phyloP scores from a whole-genome alignment of 352 stramenopile species.

The Peronosclerospora sorghi region DNA sequence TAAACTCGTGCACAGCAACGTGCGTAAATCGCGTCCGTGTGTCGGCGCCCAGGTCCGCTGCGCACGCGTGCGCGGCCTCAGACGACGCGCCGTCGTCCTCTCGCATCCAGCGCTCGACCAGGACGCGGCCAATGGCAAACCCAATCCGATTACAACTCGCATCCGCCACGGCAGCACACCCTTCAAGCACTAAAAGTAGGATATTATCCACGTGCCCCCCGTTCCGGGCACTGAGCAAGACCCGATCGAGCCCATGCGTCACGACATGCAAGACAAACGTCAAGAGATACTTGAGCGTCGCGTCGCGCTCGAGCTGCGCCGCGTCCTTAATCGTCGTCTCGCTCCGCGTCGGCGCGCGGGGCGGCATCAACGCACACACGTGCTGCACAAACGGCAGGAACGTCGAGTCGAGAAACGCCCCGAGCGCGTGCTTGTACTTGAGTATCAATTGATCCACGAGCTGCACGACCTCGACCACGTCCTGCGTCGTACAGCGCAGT shows the following conservation, averaged over 20 bases:
- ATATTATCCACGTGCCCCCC: constrained; percentile 51
- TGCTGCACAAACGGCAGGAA: constrained; percentile 65
- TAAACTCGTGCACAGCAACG: constrained; percentile 58
- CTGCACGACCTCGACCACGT: constrained; percentile 77
- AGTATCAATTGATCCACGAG: constrained; percentile 80
- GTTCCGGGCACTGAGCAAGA: constrained; percentile 64
- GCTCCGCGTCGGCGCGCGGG: too few species aligned
- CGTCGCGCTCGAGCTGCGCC: constrained; percentile 61
- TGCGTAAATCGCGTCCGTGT: constrained; percentile 40
- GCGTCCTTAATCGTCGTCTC: too few species aligned
- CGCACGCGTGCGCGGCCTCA: constrained; percentile 16
- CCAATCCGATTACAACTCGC: constrained; percentile 62
- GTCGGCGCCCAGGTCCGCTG: constrained; percentile 22
- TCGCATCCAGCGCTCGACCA: constrained; percentile 53
- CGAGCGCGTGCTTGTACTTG: constrained; percentile 66
- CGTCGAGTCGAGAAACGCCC: constrained; percentile 53
- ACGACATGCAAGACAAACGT: constrained; percentile 67
- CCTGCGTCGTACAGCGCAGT: constrained; percentile 41
- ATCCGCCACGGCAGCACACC: constrained; percentile 52
- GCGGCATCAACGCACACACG: constrained; percentile 54
- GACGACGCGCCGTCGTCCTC: constrained; percentile 13
- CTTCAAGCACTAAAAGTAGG: constrained; percentile 56
- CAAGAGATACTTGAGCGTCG: constrained; percentile 75
- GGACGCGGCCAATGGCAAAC: constrained; percentile 65
- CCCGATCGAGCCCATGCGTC: constrained; percentile 50